Evolutionary conservation across 306 rosid genomes (phyloP).

Genomic region (Medicago ruthenica): DNA sequence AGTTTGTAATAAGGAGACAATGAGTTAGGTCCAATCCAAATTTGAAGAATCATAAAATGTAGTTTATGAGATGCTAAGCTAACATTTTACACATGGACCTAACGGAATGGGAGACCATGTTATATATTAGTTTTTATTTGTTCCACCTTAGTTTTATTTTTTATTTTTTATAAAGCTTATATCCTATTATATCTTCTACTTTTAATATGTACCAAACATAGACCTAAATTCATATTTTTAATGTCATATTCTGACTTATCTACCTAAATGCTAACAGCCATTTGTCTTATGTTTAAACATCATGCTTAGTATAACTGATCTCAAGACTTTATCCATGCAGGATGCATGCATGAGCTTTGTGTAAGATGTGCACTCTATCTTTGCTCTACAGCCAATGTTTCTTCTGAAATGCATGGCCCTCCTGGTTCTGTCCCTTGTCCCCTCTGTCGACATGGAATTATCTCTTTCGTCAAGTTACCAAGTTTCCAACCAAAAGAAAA

Average conservation of each 20-base stretch:
- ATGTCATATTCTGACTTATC: not conserved
- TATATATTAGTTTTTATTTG: too few species aligned
- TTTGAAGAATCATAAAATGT: too few species aligned
- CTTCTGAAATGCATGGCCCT: constrained; percentile 63
- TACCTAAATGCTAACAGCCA: not conserved
- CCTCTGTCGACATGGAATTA: constrained; percentile 79
- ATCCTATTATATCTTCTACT: too few species aligned
- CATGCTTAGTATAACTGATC: constrained; percentile 28
- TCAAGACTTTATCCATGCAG: constrained; percentile 55
- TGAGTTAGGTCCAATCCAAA: too few species aligned
- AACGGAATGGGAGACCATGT: too few species aligned
- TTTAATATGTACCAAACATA: too few species aligned
- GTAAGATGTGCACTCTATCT: constrained; percentile 93
- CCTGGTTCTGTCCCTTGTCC: constrained; percentile 95
- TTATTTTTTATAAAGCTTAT: too few species aligned
- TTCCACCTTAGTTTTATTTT: not conserved
- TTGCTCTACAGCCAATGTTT: constrained; percentile 79
- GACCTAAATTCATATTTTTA: not conserved
- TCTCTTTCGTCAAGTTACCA: constrained; percentile 80
- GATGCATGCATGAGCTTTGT: constrained; percentile 92
- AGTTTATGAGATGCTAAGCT: too few species aligned
- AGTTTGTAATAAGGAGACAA: too few species aligned
- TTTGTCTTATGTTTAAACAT: not conserved
- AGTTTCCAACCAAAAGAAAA: constrained; percentile 71
- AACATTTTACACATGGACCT: too few species aligned